Conservation (phyloP, 768 basidiomycete genomes). For the Auriscalpium vulgare region DNA sequence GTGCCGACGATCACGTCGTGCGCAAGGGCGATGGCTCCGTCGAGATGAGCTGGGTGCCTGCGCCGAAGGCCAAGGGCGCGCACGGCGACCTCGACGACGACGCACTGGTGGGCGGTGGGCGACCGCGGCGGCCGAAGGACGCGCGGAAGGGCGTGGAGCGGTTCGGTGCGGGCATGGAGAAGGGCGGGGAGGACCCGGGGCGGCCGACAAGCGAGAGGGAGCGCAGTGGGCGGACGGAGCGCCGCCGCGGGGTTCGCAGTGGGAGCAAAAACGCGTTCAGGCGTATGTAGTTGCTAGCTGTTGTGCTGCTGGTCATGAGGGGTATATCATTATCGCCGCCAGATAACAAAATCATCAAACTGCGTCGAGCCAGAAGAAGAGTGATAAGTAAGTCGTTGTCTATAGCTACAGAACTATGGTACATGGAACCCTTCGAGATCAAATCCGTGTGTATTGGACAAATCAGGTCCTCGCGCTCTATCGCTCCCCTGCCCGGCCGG, state of each 20-base stretch:
- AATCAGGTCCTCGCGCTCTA: neutral
- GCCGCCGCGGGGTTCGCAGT: conserved; percentile 75
- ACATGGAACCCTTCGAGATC: neutral
- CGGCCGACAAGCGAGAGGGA: conserved; percentile 53
- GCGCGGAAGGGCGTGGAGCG: conserved; percentile 57
- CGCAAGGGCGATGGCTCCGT: conserved; percentile 52
- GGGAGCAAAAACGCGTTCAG: conserved; percentile 83
- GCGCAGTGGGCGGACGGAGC: conserved; percentile 68
- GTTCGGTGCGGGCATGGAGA: conserved; percentile 89
- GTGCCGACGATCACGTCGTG: conserved; percentile 14
- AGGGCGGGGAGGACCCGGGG: conserved; percentile 46
- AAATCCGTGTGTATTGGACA: neutral
- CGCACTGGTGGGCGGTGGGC: conserved; percentile 15
- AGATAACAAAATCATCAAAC: too few species aligned
- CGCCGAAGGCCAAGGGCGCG: conserved; percentile 16
- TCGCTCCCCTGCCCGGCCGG: neutral
- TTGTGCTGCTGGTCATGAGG: too few species aligned
- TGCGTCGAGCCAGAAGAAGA: too few species aligned
- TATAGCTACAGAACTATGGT: neutral
- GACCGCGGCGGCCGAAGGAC: conserved; percentile 25
- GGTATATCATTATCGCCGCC: too few species aligned
- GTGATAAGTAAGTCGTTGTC: too few species aligned
- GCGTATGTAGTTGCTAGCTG: conserved; percentile 12
- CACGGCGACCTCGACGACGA: conserved; percentile 20
- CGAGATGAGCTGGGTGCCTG: conserved; percentile 82